Percentiles rank a stretch among this genome's conserved stretches.
Conservation (phyloP, 2,329 filamentous ascomycete genomes). For the Calonectria honghensis region DNA sequence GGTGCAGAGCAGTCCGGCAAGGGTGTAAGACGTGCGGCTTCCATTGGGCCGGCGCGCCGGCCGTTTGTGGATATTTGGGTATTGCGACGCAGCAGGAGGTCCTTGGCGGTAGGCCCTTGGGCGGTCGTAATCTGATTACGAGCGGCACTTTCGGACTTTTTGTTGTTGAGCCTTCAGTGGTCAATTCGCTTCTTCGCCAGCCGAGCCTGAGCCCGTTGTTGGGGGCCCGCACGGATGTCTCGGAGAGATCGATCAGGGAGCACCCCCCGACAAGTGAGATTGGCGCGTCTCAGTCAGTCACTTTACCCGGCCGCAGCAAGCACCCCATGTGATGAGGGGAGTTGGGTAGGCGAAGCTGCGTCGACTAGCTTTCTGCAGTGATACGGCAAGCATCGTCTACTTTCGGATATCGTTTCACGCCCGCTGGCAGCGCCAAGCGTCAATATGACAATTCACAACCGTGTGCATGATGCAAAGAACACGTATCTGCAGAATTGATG, state of each 20-base stretch:
- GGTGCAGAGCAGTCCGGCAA: conserved; percentile 34
- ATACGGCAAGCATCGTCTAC: conserved; percentile 5
- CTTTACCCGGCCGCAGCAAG: conserved; percentile 45
- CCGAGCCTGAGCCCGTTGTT: too few relatives aligned
- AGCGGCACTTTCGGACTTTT: conserved; percentile 39
- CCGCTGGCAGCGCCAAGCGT: background rate
- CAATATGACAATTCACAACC: conserved; percentile 13
- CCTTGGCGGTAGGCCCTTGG: too few relatives aligned
- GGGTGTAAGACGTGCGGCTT: conserved; percentile 28
- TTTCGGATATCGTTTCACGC: conserved; percentile 43
- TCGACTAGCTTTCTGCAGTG: background rate
- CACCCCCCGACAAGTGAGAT: conserved; percentile 36
- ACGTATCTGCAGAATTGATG: background rate
- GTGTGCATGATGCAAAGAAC: background rate
- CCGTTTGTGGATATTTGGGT: conserved; percentile 26
- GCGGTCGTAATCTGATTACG: conserved; percentile 48
- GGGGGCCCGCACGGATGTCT: conserved; percentile 34
- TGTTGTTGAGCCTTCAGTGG: conserved; percentile 31
- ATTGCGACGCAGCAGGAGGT: conserved; percentile 17
- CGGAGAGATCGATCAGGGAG: conserved; percentile 51
- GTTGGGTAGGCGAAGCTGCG: background rate
- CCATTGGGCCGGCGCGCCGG: conserved; percentile 45
- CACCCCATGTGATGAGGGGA: conserved; percentile 31
- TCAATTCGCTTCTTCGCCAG: conserved; percentile 1
- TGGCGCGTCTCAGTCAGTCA: conserved; percentile 18